These are phyloP conservation scores for Pseudoscleropodium purum DNA, from an alignment of 225 moss, liverwort and hornwort species.

Conservation along the genomic window DNA sequence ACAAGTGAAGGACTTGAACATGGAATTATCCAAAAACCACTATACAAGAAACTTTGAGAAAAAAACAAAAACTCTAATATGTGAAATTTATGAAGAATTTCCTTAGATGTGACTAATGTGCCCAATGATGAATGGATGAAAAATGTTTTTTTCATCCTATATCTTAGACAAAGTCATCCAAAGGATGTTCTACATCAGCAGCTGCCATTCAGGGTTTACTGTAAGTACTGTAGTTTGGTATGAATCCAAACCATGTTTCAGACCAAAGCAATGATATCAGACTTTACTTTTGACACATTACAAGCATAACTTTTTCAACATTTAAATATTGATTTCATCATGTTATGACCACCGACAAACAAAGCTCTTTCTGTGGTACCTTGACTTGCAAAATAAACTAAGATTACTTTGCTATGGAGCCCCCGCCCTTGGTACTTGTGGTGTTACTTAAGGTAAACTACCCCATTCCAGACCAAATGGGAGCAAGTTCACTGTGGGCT, in stretches of 20 bases:
- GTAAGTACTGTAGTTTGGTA: background rate
- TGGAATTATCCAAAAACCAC: too few species aligned
- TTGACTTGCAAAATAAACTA: background rate
- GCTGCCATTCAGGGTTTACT: background rate
- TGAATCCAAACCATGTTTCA: background rate
- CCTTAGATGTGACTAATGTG: too few species aligned
- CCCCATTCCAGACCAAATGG: too few species aligned
- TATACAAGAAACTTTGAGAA: too few species aligned
- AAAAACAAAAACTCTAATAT: too few species aligned
- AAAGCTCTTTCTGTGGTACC: background rate
- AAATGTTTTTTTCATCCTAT: background rate
- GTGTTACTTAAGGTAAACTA: background rate
- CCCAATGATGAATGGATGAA: too few species aligned
- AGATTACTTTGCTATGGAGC: too few species aligned
- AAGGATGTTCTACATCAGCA: accelerated
- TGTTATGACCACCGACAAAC: background rate
- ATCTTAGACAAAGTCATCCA: background rate
- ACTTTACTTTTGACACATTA: background rate
- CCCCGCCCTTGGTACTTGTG: background rate
- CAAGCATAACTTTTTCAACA: background rate
- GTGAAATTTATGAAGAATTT: too few species aligned
- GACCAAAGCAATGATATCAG: background rate
- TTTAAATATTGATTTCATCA: background rate
- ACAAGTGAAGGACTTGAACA: too few species aligned
- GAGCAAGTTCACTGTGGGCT: too few species aligned